Percentiles rank a stretch among this genome's conserved stretches.
phyloP scores from a whole-genome alignment of 1,284 basidiomycete species.

The Ganoderma meredithae region DNA sequence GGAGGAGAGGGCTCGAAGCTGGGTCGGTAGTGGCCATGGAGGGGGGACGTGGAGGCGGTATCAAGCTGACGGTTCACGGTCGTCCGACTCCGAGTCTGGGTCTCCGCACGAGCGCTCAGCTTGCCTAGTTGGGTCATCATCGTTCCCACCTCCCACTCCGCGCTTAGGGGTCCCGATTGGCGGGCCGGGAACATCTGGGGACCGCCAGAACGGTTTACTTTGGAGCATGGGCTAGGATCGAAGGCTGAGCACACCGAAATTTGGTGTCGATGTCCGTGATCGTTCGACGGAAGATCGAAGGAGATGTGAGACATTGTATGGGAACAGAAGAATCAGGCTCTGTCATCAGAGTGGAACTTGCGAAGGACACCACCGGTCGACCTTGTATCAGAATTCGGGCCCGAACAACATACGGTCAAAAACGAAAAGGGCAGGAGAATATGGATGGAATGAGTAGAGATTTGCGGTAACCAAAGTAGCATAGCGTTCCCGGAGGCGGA shows the following conservation, averaged over 20 bases:
- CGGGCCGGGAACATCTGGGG: too few species aligned
- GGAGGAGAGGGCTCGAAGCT: conserved; percentile 18
- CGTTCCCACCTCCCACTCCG: not conserved
- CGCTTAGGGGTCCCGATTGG: not conserved
- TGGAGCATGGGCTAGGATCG: not conserved
- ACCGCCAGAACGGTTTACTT: too few species aligned
- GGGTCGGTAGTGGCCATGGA: conserved; percentile 28
- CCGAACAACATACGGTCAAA: too few species aligned
- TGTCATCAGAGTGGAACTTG: not conserved
- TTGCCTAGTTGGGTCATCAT: conserved; percentile 15
- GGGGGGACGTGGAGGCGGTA: conserved; percentile 12
- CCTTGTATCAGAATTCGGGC: too few species aligned
- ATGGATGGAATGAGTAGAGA: too few species aligned
- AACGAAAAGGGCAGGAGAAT: too few species aligned
- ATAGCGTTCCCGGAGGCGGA: not conserved
- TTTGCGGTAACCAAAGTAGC: too few species aligned
- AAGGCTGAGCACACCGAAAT: not conserved
- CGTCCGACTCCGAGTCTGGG: not conserved
- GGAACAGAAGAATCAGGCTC: not conserved
- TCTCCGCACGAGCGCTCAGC: conserved; percentile 17
- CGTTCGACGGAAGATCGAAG: not conserved
- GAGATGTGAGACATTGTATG: not conserved
- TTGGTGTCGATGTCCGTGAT: not conserved
- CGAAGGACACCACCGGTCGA: too few species aligned
- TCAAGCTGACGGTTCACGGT: conserved; percentile 2